Conservation (phyloP, 192 early-diverging fungal species). For the Geosiphon pyriformis region DNA sequence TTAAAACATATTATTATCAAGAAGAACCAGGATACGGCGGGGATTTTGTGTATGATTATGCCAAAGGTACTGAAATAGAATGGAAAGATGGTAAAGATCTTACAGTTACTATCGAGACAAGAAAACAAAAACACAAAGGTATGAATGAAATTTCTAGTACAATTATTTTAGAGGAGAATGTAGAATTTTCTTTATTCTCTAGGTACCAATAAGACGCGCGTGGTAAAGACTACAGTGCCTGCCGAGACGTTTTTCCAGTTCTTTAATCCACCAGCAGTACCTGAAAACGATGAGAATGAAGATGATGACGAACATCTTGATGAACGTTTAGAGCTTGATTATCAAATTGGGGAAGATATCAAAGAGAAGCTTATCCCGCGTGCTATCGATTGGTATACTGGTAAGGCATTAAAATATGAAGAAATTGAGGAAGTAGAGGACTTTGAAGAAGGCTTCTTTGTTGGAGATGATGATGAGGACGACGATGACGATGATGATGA, state of each 20-base stretch:
- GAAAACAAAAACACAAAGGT: slow-evolving; percentile 98
- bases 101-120: slow-evolving; percentile 88
- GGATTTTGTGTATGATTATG: slow-evolving; percentile 87
- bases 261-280: slow-evolving; percentile 80
- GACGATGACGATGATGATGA: slow-evolving; percentile 37
- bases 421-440: slow-evolving; percentile 31
- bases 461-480: slow-evolving; percentile 28
- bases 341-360: slow-evolving; percentile 95
- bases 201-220: slow-evolving; percentile 95
- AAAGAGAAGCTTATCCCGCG: slow-evolving; percentile 96
- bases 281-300: slow-evolving; percentile 67
- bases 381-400: slow-evolving; percentile 98
- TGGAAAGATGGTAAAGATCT: slow-evolving; percentile 99
- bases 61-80: slow-evolving; percentile 83
- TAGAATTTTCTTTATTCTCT: slow-evolving; percentile 1
- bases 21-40: slow-evolving; percentile 74
- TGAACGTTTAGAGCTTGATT: slow-evolving; percentile 86
- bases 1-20: slow-evolving; percentile 92
- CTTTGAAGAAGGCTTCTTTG: slow-evolving; percentile 26
- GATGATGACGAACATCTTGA: slow-evolving; percentile 77
- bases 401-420: slow-evolving; percentile 88
- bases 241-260: slow-evolving; percentile 97
- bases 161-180: not conserved
- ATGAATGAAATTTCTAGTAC: not conserved
- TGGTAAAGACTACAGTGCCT: slow-evolving; percentile 95